These are phyloP conservation scores for Chaetomium globosum DNA, from an alignment of 2,329 filamentous ascomycete genomes.

Conservation along the genomic window DNA sequence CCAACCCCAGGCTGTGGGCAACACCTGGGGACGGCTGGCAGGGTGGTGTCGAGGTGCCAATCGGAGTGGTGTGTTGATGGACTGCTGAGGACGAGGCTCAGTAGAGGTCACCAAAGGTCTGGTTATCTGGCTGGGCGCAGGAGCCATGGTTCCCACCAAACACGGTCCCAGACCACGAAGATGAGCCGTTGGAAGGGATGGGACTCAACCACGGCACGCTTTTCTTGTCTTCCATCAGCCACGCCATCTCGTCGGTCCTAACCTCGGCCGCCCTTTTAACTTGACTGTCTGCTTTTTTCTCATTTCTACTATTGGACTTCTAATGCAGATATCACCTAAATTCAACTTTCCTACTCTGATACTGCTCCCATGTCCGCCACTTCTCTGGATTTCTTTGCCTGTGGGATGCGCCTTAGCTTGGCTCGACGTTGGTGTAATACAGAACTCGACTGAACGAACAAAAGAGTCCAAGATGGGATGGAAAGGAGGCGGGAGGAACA, in stretches of 20 bases:
- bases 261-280: conserved; percentile 24
- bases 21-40: conserved; percentile 31
- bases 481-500: not conserved
- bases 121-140: not conserved
- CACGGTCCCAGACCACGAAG: not conserved
- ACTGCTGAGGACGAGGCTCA: not conserved
- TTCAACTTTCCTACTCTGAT: conserved; percentile 41
- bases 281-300: conserved; percentile 41
- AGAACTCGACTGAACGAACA: not conserved
- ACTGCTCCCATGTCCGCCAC: not conserved
- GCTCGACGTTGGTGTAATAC: not conserved
- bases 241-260: conserved; percentile 23
- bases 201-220: conserved; percentile 6
- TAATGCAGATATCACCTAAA: conserved; percentile 65
- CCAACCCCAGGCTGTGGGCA: conserved; percentile 34
- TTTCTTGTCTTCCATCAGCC: conserved; percentile 14
- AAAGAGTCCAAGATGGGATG: not conserved
- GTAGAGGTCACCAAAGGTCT: not conserved
- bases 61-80: conserved; percentile 20
- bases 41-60: conserved; percentile 23
- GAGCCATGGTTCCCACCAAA: not conserved
- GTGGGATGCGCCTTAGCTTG: not conserved
- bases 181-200: not conserved
- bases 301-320: conserved; percentile 61
- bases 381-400: not conserved